Evolutionary conservation across 768 basidiomycete genomes (phyloP).

Genomic region (Brasilioporus rufonigricans): DNA sequence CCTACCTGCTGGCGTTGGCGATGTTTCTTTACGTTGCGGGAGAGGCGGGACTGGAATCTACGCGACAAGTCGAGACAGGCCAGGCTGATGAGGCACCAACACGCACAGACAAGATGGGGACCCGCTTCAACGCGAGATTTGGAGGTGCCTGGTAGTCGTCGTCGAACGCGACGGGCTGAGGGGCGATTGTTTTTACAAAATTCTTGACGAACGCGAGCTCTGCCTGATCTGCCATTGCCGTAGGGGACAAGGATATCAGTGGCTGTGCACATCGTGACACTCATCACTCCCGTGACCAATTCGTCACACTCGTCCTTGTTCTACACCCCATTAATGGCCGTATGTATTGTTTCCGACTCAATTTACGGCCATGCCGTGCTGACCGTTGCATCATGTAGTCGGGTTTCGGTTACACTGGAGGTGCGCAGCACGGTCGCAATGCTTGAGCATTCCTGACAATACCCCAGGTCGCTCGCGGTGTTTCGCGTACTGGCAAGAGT

Average conservation of each 20-base stretch:
- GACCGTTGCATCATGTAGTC: conserved; percentile 41
- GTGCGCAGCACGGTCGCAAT: conserved; percentile 32
- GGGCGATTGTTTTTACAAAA: conserved; percentile 59
- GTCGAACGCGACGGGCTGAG: conserved; percentile 64
- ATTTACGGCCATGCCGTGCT: conserved; percentile 1
- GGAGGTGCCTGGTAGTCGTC: conserved; percentile 79
- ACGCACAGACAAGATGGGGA: conserved; percentile 69
- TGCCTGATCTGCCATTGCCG: conserved; percentile 51
- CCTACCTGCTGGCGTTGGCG: conserved; percentile 34
- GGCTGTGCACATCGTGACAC: conserved; percentile 24
- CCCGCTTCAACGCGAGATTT: conserved; percentile 59
- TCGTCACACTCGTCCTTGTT: conserved; percentile 18
- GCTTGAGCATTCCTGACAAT: neutral
- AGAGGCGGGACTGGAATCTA: conserved; percentile 62
- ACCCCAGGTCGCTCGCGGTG: conserved; percentile 75
- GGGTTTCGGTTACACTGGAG: conserved; percentile 63
- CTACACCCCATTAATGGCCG: conserved; percentile 35
- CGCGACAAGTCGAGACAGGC: conserved; percentile 9
- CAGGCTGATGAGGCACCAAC: neutral
- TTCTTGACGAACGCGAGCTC: conserved; percentile 64
- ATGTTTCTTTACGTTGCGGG: conserved; percentile 46
- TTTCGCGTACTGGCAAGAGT: conserved; percentile 92
- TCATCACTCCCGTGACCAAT: conserved; percentile 19
- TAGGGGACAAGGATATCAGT: conserved; percentile 2
- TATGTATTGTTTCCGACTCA: conserved; percentile 18